Evolutionary conservation across 2,329 filamentous ascomycete species (phyloP).

Genomic region (Exophiala aquamarina): DNA sequence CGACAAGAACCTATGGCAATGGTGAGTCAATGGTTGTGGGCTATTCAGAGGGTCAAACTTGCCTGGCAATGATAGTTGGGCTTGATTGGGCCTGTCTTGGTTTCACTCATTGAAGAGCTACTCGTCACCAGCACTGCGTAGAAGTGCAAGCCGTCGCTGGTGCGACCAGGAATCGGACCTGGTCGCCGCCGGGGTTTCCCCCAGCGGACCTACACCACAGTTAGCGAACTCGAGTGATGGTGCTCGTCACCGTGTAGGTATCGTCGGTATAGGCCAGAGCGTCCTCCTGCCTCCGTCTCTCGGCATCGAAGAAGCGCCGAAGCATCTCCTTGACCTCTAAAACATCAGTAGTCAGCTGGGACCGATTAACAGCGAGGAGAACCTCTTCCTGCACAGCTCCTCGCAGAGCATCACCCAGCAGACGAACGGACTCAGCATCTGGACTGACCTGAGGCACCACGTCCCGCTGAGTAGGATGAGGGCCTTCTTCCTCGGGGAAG

Average conservation of each 20-base stretch:
- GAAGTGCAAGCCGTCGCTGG: conserved; percentile 17
- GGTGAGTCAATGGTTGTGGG: too few relatives aligned
- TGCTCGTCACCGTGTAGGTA: conserved; percentile 7
- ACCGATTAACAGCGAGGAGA: not conserved
- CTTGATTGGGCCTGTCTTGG: conserved; percentile 12
- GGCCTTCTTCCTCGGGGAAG: not conserved
- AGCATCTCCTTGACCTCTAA: not conserved
- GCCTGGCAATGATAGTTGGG: conserved; percentile 5
- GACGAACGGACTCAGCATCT: conserved; percentile 1
- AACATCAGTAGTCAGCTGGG: conserved; percentile 2
- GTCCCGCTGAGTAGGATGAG: conserved; percentile 3
- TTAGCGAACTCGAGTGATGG: conserved; percentile 6
- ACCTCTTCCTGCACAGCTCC: conserved; percentile 3
- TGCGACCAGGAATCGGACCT: conserved; percentile 6
- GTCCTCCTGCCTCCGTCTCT: too few relatives aligned
- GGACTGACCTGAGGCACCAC: conserved; percentile 7
- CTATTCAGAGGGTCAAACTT: too few relatives aligned
- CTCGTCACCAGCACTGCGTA: conserved; percentile 19
- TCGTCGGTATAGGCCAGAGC: not conserved
- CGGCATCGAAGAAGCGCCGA: conserved; percentile 1
- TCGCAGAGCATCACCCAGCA: conserved; percentile 3
- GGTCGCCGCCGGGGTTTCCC: conserved; percentile 6
- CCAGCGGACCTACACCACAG: conserved; percentile 6
- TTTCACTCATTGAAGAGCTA: conserved; percentile 16
- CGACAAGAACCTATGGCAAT: too few relatives aligned